Conservation (phyloP, 768 basidiomycete genomes). For the Boletellus ananiceps region DNA sequence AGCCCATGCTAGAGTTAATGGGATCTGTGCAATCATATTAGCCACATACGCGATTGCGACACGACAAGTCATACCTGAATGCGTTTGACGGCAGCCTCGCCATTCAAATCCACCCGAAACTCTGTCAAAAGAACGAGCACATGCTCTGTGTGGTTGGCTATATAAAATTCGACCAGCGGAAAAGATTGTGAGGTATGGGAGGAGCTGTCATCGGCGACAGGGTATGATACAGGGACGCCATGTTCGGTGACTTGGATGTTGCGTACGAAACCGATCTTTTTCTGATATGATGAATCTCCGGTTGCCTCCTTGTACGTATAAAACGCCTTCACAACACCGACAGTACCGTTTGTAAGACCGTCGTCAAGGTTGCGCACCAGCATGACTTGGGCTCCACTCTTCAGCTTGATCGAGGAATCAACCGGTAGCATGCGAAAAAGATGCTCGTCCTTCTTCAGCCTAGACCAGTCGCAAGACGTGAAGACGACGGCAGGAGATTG, state of each 20-base stretch:
- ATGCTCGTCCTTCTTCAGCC: neutral
- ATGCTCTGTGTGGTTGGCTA: too few relatives aligned
- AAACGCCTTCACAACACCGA: neutral
- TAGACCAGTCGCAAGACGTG: neutral
- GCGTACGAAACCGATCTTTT: neutral
- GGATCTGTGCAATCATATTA: too few relatives aligned
- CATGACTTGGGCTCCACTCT: neutral
- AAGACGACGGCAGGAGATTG: neutral
- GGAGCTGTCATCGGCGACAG: neutral
- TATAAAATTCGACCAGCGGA: neutral
- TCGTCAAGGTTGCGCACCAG: neutral
- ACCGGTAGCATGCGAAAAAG: neutral
- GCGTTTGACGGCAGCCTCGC: too few relatives aligned
- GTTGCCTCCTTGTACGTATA: neutral
- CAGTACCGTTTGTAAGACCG: neutral
- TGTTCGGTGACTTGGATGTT: neutral
- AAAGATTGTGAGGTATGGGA: neutral
- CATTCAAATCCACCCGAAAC: too few relatives aligned
- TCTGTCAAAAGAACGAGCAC: too few relatives aligned
- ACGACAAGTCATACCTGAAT: too few relatives aligned
- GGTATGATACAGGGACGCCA: neutral
- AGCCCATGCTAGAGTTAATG: too few relatives aligned
- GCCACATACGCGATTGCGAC: too few relatives aligned
- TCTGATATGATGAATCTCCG: neutral
- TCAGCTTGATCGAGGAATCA: neutral